Evolutionary conservation across 768 basidiomycete species (phyloP).

Genomic region (Mycena floridula): DNA sequence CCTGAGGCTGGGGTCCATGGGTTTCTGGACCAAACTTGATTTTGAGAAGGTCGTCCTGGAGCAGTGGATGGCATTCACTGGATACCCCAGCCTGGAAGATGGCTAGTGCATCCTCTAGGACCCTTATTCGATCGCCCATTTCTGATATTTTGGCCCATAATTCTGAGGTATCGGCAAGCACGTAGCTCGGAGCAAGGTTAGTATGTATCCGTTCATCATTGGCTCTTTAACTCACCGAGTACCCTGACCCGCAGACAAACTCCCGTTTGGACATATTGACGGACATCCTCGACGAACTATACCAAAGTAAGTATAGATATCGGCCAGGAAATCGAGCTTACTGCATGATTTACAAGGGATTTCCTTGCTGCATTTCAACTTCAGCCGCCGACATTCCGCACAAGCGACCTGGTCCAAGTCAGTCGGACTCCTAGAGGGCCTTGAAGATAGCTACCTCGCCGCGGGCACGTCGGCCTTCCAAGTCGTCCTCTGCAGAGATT

Average conservation of each 20-base stretch:
- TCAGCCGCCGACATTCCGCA: constrained; percentile 54
- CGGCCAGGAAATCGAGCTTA: neutral
- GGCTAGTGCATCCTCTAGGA: constrained; percentile 60
- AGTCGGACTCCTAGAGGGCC: constrained; percentile 1
- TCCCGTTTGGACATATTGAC: constrained; percentile 59
- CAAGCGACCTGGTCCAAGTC: constrained; percentile 38
- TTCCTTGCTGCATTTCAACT: constrained; percentile 63
- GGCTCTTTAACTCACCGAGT: constrained; percentile 39
- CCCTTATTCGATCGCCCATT: constrained; percentile 60
- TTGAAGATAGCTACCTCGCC: constrained; percentile 34
- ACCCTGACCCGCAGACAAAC: constrained; percentile 50
- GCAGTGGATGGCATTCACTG: constrained; percentile 59
- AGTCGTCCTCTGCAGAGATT: constrained; percentile 34
- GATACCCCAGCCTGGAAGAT: constrained; percentile 64
- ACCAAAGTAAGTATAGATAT: neutral
- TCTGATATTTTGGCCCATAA: constrained; percentile 56
- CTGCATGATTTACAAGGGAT: constrained; percentile 22
- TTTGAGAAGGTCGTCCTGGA: constrained; percentile 57
- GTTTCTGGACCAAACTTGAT: constrained; percentile 59
- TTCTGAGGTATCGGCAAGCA: constrained; percentile 57
- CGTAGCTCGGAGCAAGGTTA: constrained; percentile 30
- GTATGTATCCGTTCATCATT: neutral
- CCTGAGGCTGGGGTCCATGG: constrained; percentile 19
- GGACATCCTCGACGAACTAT: constrained; percentile 54
- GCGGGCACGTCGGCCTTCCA: constrained; percentile 40